These are phyloP conservation scores for Rhynchosporium secalis DNA, from an alignment of 2,329 filamentous ascomycete genomes.

Conservation along the genomic window DNA sequence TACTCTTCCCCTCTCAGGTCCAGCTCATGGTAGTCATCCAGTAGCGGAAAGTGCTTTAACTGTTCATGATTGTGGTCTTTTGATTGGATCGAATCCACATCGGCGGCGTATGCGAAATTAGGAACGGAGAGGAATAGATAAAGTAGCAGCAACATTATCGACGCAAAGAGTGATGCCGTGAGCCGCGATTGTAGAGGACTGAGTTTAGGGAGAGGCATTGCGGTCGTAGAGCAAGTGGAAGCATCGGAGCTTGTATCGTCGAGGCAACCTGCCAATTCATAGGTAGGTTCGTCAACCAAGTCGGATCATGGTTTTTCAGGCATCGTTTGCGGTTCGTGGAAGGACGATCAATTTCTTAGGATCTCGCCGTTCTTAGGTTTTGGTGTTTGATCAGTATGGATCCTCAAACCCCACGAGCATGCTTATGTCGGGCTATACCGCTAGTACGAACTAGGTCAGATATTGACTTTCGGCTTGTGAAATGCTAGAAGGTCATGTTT, in stretches of 20 bases:
- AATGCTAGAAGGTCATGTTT: not conserved
- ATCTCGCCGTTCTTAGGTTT: conserved; percentile 20
- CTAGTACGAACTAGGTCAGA: conserved; percentile 5
- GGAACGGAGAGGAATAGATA: conserved; percentile 61
- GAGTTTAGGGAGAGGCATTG: conserved; percentile 49
- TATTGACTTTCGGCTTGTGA: not conserved
- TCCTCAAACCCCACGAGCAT: conserved; percentile 14
- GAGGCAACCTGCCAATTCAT: not conserved
- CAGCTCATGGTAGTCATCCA: conserved; percentile 39
- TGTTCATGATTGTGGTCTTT: conserved; percentile 50
- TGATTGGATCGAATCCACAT: conserved; percentile 48
- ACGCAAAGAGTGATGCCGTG: conserved; percentile 63
- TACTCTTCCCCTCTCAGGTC: conserved; percentile 47
- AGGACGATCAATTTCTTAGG: conserved; percentile 11
- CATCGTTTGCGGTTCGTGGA: not conserved
- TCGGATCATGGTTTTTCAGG: conserved; percentile 7
- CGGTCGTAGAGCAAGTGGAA: conserved; percentile 23
- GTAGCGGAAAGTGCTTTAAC: conserved; percentile 41
- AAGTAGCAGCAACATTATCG: conserved; percentile 58
- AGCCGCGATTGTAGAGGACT: conserved; percentile 72
- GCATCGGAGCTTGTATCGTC: conserved; percentile 22
- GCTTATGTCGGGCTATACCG: conserved; percentile 18
- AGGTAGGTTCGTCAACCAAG: not conserved
- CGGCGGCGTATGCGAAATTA: conserved; percentile 62
- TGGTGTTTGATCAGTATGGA: conserved; percentile 17